These are phyloP conservation scores for Colletotrichum navitas DNA, from an alignment of 2,329 filamentous ascomycete genomes.

Conservation along the genomic window DNA sequence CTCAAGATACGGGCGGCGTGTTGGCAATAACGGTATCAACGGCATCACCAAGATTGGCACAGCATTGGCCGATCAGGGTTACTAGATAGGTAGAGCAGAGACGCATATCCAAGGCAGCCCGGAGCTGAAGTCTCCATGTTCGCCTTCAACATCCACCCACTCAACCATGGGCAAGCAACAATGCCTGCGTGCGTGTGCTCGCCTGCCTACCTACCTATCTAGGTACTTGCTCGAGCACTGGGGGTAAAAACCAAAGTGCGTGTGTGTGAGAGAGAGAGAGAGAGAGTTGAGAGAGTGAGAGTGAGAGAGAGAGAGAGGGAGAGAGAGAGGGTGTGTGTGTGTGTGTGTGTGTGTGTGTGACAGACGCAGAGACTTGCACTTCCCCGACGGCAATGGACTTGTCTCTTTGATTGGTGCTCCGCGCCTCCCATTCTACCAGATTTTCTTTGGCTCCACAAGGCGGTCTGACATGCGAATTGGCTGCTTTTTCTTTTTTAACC, in stretches of 20 bases:
- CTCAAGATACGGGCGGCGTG: not conserved
- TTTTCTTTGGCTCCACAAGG: slow-evolving; percentile 41
- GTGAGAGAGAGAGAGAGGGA: too few species aligned
- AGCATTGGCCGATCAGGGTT: not conserved
- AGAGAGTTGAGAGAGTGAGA: not conserved
- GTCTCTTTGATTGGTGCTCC: slow-evolving; percentile 38
- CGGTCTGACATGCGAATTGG: slow-evolving; percentile 36
- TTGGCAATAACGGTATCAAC: not conserved
- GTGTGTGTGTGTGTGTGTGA: not conserved
- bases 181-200: not conserved
- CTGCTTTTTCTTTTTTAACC: slow-evolving; percentile 35
- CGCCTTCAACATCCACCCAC: not conserved
- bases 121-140: not conserved
- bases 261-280: not conserved
- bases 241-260: slow-evolving; percentile 1
- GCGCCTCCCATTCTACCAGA: slow-evolving; percentile 27
- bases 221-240: not conserved
- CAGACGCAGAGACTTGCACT: slow-evolving; percentile 20
- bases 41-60: not conserved
- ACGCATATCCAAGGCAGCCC: not conserved
- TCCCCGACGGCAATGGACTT: slow-evolving; percentile 28
- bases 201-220: not conserved
- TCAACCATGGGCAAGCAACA: not conserved
- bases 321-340: too few species aligned
- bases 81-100: not conserved